phyloP scores from a whole-genome alignment of 495 filamentous ascomycete genomes.

The Lentithecium fluviatile region DNA sequence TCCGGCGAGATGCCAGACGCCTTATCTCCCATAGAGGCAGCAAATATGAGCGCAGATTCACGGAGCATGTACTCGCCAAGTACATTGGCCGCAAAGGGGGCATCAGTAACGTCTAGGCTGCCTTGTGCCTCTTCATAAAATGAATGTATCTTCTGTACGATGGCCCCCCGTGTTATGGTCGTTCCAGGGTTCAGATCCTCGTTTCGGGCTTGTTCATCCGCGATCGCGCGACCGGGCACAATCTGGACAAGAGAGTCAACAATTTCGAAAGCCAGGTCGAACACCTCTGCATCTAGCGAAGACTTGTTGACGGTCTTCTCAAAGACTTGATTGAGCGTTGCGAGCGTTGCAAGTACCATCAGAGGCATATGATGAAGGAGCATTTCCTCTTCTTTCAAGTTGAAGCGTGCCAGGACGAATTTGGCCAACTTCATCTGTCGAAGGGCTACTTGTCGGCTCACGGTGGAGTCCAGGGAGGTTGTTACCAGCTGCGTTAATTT shows the following conservation, averaged over 20 bases:
- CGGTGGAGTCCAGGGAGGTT: constrained; percentile 52
- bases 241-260: constrained; percentile 28
- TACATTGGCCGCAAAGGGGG: constrained; percentile 21
- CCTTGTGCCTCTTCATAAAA: constrained; percentile 34
- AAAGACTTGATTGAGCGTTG: constrained; percentile 49
- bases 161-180: constrained; percentile 1
- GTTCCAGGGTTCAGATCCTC: not conserved
- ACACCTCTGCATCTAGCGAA: constrained; percentile 29
- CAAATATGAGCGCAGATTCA: constrained; percentile 23
- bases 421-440: constrained; percentile 68
- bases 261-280: constrained; percentile 30
- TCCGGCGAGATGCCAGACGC: constrained; percentile 9
- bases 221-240: constrained; percentile 29
- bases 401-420: constrained; percentile 86
- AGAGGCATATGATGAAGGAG: constrained; percentile 78
- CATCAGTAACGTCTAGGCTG: constrained; percentile 28
- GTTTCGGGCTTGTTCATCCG: not conserved
- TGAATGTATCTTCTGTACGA: constrained; percentile 11
- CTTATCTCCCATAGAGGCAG: constrained; percentile 1
- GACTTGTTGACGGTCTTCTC: constrained; percentile 41
- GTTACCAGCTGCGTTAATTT: constrained; percentile 64
- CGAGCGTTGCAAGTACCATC: constrained; percentile 64
- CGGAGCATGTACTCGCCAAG: constrained; percentile 24
- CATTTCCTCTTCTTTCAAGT: constrained; percentile 96
- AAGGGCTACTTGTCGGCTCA: constrained; percentile 47